These are phyloP conservation scores for Fusarium paranaense DNA, from an alignment of 2,329 filamentous ascomycete species.

Conservation along the genomic window DNA sequence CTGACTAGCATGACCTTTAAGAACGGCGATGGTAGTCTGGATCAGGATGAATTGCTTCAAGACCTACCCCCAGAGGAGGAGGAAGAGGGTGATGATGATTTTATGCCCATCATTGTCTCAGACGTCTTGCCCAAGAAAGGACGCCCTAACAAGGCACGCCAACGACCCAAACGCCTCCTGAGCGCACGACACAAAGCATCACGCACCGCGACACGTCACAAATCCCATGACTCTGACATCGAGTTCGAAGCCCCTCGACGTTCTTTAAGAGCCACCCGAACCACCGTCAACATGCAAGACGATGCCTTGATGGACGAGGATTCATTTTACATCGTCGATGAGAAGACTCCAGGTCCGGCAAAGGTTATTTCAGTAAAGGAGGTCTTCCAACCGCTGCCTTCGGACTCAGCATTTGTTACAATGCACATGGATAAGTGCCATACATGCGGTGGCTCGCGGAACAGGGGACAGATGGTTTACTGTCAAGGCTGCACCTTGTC, in stretches of 20 bases:
- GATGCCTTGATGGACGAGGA: slow-evolving; percentile 70
- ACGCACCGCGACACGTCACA: slow-evolving; percentile 21
- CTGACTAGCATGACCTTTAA: slow-evolving; percentile 42
- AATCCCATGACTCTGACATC: slow-evolving; percentile 57
- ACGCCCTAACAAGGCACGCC: slow-evolving; percentile 34
- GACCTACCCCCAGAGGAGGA: slow-evolving; percentile 43
- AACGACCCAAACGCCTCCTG: slow-evolving; percentile 36
- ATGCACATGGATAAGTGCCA: slow-evolving; percentile 80
- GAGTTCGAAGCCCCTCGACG: slow-evolving; percentile 65
- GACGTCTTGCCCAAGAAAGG: slow-evolving; percentile 48
- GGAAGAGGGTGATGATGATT: slow-evolving; percentile 51
- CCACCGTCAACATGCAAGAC: slow-evolving; percentile 62
- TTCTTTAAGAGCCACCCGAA: slow-evolving; percentile 60
- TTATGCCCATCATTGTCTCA: slow-evolving; percentile 50
- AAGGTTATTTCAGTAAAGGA: slow-evolving; percentile 78
- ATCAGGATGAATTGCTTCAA: slow-evolving; percentile 50
- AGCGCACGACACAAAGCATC: slow-evolving; percentile 20
- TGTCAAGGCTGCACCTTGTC: slow-evolving; percentile 91
- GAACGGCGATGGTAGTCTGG: slow-evolving; percentile 35
- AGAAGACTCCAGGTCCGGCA: slow-evolving; percentile 56
- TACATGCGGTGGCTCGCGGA: slow-evolving; percentile 66
- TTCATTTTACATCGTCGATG: slow-evolving; percentile 61
- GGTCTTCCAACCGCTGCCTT: slow-evolving; percentile 72
- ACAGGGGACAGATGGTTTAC: slow-evolving; percentile 77
- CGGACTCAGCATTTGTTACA: slow-evolving; percentile 73